Evolutionary conservation across 2,329 filamentous ascomycete species (phyloP).

Genomic region (Aspergillus clavatus): DNA sequence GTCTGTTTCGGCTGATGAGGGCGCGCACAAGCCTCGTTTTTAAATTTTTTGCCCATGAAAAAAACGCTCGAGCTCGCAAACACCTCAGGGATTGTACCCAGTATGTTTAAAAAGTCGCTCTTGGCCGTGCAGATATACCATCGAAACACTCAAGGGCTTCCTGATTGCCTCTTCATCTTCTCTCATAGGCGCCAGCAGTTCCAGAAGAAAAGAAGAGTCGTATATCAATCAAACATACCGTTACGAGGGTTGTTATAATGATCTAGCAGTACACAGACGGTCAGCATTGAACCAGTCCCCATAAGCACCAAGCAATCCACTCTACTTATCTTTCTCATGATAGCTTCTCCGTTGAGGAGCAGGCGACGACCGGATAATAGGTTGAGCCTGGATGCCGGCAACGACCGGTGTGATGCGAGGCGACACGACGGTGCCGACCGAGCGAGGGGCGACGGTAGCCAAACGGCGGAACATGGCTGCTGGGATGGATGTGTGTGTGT

Average conservation of each 20-base stretch:
- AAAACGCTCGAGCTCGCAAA: too few relatives aligned
- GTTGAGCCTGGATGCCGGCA: constrained; percentile 37
- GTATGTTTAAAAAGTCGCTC: too few relatives aligned
- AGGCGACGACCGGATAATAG: constrained; percentile 36
- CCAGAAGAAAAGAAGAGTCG: background rate
- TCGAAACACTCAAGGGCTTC: background rate
- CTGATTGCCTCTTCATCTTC: background rate
- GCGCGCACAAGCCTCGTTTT: too few relatives aligned
- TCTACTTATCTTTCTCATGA: constrained; percentile 61
- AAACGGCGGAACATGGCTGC: constrained; percentile 55
- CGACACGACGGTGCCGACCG: constrained; percentile 48
- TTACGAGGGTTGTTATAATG: constrained; percentile 78
- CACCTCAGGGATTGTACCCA: too few relatives aligned
- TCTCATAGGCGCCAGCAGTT: background rate
- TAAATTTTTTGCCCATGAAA: too few relatives aligned
- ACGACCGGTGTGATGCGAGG: constrained; percentile 48
- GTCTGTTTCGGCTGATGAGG: too few relatives aligned
- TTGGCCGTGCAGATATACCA: too few relatives aligned
- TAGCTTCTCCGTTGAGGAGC: constrained; percentile 48
- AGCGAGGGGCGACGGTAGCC: constrained; percentile 50
- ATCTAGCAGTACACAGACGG: constrained; percentile 56
- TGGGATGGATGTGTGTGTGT: too few relatives aligned
- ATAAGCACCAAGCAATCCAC: background rate
- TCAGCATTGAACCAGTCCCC: constrained; percentile 7
- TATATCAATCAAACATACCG: constrained; percentile 29